Conservation (phyloP, 202 grass and related monocot genomes). For the Digitaria exilis region DNA sequence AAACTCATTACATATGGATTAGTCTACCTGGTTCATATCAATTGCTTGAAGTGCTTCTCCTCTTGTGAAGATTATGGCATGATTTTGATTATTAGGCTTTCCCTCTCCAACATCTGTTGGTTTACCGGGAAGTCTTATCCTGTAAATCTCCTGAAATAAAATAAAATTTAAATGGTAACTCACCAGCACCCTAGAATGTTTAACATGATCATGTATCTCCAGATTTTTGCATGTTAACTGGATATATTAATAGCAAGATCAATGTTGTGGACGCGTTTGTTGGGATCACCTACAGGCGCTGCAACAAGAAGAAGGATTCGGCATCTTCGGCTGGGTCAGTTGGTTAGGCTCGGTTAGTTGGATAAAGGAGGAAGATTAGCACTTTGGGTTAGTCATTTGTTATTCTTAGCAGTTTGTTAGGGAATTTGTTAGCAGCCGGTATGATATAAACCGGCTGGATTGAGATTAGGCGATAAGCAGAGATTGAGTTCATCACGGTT, state of each 20-base stretch:
- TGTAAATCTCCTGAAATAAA: constrained; percentile 86
- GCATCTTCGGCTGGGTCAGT: too few relatives aligned
- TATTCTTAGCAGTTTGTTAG: too few relatives aligned
- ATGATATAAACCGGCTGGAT: too few relatives aligned
- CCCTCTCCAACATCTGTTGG: constrained; percentile 94
- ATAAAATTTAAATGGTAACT: constrained; percentile 21
- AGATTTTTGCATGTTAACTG: not conserved
- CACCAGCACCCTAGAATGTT: constrained; percentile 23
- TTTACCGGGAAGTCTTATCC: constrained; percentile 87
- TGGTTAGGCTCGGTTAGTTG: too few relatives aligned
- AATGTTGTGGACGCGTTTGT: too few relatives aligned
- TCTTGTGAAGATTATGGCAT: constrained; percentile 96
- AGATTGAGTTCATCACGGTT: too few relatives aligned
- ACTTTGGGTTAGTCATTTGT: too few relatives aligned
- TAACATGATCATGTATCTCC: constrained; percentile 10
- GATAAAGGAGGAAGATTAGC: too few relatives aligned
- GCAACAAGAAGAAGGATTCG: too few relatives aligned
- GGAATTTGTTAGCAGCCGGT: too few relatives aligned
- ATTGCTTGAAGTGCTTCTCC: constrained; percentile 97
- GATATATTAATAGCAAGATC: constrained; percentile 18
- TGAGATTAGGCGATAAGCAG: too few relatives aligned
- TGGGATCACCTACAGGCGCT: too few relatives aligned
- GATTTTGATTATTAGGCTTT: constrained; percentile 99
- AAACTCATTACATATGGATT: constrained; percentile 18
- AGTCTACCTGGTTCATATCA: constrained; percentile 93